Base-by-base conservation (phyloP, 192 early-diverging fungal genomes). In the Lobosporangium transversale region DNA sequence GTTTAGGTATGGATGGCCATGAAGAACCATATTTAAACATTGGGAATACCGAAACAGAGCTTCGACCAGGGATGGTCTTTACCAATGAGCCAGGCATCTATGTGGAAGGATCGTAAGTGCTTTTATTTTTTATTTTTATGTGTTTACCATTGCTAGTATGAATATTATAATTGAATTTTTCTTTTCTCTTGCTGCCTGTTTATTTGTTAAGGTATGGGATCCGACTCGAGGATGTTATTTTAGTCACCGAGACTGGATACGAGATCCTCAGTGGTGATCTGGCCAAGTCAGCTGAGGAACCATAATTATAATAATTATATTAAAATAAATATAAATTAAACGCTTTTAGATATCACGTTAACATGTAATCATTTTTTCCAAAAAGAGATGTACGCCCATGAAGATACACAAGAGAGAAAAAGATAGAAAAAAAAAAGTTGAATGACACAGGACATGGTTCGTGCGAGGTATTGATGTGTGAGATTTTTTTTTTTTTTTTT, bases 31-130 rank as follows among this genome's bases (percentile, higher is more conserved):
- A 81, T 47, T 58, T 85, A 58, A 83, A 83, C 27, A 71, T 62
- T 66, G 79, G 83, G 2, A 84, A 87, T 50, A 63, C 69, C 1
- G 68, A 68, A 9, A 76, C 79, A 5, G 44, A 55, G 3, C 66
- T 87, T 18, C 42, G 67, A 11, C 52, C 80, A 11, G 83, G 85
- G 14, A 83, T 85, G 79, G 79, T 79, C 36, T 83, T 87, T 37
- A 83, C 75, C 49, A 80, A 81, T 33, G 85, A 87, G 42, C 85
- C 85, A 20, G 85, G 85, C 11, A 76, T 87, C 53, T 87, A 87
- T 65, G 66, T 87, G 21, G 63, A 80, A 3, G 63, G 71, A 5
- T 48, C 78, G 56, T 80, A 58, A 81, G 83, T 70, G 73, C 43
- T 73, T 69, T 27, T 42, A n/a, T 58, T 45, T 18, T 40, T 26